Conservation (phyloP, 441 rosid species). For the Viola pubescens region DNA sequence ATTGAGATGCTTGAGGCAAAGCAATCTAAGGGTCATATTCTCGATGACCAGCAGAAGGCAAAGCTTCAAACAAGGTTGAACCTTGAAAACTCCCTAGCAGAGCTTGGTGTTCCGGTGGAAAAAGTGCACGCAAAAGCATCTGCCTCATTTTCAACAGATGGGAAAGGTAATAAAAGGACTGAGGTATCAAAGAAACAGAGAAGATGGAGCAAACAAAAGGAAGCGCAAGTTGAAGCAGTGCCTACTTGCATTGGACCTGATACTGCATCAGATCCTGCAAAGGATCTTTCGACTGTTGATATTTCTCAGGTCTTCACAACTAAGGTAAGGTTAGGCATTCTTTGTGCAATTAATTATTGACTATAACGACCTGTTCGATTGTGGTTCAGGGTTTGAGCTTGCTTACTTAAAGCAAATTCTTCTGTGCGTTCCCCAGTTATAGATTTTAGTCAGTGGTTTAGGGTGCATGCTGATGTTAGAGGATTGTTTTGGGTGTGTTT, state of each 20-base stretch:
- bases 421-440: too few species aligned
- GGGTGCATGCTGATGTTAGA: too few species aligned
- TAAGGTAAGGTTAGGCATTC: conserved; percentile 37
- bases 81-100: conserved; percentile 62
- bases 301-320: conserved; percentile 27
- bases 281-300: conserved; percentile 28
- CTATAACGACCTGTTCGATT: too few species aligned
- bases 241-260: conserved; percentile 32
- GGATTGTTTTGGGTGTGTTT: too few species aligned
- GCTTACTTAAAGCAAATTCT: too few species aligned
- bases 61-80: conserved; percentile 67
- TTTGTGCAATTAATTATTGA: too few species aligned
- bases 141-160: conserved; percentile 36
- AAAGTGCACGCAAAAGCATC: conserved; percentile 29
- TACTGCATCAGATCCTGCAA: conserved; percentile 27
- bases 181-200: conserved; percentile 51
- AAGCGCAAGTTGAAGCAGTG: conserved; percentile 31
- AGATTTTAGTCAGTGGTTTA: too few species aligned
- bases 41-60: conserved; percentile 86
- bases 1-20: conserved; percentile 89
- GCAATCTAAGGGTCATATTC: conserved; percentile 58
- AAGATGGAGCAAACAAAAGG: conserved; percentile 60
- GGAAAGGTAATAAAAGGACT: conserved; percentile 48
- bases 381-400: too few species aligned
- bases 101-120: conserved; percentile 65